phyloP scores from a whole-genome alignment of 768 basidiomycete genomes.

The Naganishia vishniacii region DNA sequence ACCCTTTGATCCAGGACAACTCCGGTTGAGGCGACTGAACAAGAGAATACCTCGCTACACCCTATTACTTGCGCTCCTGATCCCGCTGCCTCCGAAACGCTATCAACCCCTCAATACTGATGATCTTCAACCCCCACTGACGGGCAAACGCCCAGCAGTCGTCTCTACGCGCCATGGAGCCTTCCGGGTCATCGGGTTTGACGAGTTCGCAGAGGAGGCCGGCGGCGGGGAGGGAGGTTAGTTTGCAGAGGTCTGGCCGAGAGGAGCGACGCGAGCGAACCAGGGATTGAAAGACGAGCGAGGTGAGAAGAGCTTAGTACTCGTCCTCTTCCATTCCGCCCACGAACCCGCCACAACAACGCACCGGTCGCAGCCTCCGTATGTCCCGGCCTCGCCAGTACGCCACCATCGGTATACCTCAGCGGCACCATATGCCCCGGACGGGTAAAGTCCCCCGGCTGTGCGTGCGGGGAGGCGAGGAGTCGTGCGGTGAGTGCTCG shows the following conservation, averaged over 20 bases:
- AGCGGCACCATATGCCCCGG: slow-evolving; percentile 96
- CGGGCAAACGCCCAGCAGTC: slow-evolving; percentile 88
- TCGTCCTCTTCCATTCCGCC: too few relatives aligned
- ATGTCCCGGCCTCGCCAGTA: slow-evolving; percentile 81
- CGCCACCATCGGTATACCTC: slow-evolving; percentile 76
- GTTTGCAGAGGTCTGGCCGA: slow-evolving; percentile 65
- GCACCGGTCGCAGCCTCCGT: slow-evolving; percentile 74
- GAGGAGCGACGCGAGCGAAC: background rate
- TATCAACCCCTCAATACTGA: slow-evolving; percentile 69
- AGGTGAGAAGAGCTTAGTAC: too few relatives aligned
- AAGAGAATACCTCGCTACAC: too few relatives aligned
- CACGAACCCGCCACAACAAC: too few relatives aligned
- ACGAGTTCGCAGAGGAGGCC: slow-evolving; percentile 93
- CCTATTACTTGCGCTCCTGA: too few relatives aligned
- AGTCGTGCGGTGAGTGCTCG: slow-evolving; percentile 79
- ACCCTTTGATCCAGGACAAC: too few relatives aligned
- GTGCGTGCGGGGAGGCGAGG: slow-evolving; percentile 58
- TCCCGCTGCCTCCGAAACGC: slow-evolving; percentile 40
- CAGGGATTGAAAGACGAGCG: background rate
- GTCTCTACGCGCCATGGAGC: slow-evolving; percentile 90
- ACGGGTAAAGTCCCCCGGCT: slow-evolving; percentile 69
- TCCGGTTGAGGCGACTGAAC: too few relatives aligned
- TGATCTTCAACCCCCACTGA: slow-evolving; percentile 83
- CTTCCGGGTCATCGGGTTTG: slow-evolving; percentile 73
- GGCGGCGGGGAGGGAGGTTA: slow-evolving; percentile 64